These are phyloP conservation scores for Rhododendron mucronatum DNA, from an alignment of 148 eudicot species.

Conservation along the genomic window DNA sequence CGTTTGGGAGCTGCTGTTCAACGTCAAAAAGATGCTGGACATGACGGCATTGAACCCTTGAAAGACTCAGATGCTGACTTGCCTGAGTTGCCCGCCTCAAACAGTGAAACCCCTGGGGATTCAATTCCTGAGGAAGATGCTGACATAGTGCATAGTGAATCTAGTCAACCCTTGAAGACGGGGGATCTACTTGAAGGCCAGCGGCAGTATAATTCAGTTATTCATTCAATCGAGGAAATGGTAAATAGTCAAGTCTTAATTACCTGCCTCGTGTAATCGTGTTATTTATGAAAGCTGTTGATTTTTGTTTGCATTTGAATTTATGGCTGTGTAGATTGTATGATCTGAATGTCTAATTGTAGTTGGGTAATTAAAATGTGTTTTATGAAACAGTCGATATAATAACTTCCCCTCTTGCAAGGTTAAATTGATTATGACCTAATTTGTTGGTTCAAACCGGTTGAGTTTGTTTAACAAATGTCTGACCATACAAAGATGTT, in stretches of 20 bases:
- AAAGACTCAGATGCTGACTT: slow-evolving; percentile 35
- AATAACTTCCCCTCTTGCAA: neutral
- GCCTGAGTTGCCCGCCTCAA: slow-evolving; percentile 16
- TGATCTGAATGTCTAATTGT: neutral
- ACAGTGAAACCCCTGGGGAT: slow-evolving; percentile 45
- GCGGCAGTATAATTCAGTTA: slow-evolving; percentile 88
- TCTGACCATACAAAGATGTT: slow-evolving; percentile 3
- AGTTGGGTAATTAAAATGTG: neutral
- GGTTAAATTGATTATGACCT: neutral
- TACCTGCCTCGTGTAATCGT: neutral
- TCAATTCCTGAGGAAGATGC: slow-evolving; percentile 52
- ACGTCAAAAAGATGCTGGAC: slow-evolving; percentile 91
- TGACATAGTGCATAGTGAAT: slow-evolving; percentile 43
- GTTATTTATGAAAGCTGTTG: neutral
- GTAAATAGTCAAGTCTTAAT: slow-evolving; percentile 28
- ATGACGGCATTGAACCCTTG: slow-evolving; percentile 70
- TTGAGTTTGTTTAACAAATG: neutral
- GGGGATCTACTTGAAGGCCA: slow-evolving; percentile 93
- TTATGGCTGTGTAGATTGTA: neutral
- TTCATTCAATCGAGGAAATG: slow-evolving; percentile 98
- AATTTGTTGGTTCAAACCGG: neutral
- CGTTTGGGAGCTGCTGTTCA: slow-evolving; percentile 98
- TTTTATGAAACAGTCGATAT: neutral
- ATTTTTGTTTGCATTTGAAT: neutral
- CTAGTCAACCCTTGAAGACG: slow-evolving; percentile 37